Evolutionary conservation across 1,284 basidiomycete genomes (phyloP).

Genomic region (Ustanciosporium gigantosporum): DNA sequence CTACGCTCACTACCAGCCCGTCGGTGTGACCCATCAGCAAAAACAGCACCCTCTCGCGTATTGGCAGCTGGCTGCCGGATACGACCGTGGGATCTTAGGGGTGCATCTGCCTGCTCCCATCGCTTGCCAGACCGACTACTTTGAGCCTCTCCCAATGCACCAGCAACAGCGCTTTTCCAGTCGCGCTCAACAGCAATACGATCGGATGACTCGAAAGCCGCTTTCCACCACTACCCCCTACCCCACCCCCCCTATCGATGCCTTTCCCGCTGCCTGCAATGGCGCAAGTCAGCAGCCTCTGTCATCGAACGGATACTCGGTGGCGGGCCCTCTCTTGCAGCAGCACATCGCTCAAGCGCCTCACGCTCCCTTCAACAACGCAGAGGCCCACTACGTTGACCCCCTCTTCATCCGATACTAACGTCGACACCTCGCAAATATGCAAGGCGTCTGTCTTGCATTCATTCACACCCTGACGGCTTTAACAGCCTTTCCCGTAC

Average conservation of each 20-base stretch:
- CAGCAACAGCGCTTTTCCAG: background rate
- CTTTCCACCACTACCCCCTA: slow-evolving; percentile 27
- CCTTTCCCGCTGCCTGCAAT: slow-evolving; percentile 3
- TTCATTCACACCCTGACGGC: too few species aligned
- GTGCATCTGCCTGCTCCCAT: slow-evolving; percentile 40
- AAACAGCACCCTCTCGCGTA: slow-evolving; percentile 37
- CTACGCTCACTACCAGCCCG: slow-evolving; percentile 20
- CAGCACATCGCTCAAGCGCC: slow-evolving; percentile 7
- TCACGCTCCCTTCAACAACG: slow-evolving; percentile 46
- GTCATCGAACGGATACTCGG: background rate
- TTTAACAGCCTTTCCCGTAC: too few species aligned
- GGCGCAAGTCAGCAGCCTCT: background rate
- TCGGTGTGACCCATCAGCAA: slow-evolving; percentile 5
- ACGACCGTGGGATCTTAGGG: slow-evolving; percentile 39
- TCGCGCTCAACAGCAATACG: slow-evolving; percentile 4
- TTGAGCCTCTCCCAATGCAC: slow-evolving; percentile 25
- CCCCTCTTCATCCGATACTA: slow-evolving; percentile 38
- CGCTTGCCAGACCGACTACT: slow-evolving; percentile 25
- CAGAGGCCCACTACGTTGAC: slow-evolving; percentile 33
- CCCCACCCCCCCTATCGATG: slow-evolving; percentile 35
- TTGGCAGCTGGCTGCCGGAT: slow-evolving; percentile 38
- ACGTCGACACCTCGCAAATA: too few species aligned
- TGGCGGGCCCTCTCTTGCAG: slow-evolving; percentile 7
- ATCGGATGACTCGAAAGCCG: slow-evolving; percentile 13
- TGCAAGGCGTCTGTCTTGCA: too few species aligned